Evolutionary conservation across 345 rosid genomes (phyloP).

Genomic region (Rhodamnia rubescens): DNA sequence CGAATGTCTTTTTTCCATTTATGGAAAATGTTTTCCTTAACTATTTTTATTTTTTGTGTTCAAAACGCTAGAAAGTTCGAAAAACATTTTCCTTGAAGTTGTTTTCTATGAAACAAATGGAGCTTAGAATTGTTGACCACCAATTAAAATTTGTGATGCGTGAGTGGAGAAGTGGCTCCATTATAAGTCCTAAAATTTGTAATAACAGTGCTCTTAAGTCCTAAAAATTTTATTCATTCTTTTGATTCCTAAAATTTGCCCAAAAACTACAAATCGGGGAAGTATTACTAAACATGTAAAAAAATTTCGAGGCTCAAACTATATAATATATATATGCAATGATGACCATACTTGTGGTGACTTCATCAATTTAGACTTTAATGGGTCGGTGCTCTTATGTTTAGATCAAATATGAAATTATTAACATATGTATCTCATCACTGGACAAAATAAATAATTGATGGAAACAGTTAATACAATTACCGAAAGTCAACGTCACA

Average conservation of each 20-base stretch:
- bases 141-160: background rate
- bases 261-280: background rate
- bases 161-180: background rate
- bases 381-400: background rate
- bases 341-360: background rate
- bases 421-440: background rate
- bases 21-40: no score
- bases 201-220: background rate
- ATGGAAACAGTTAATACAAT: background rate
- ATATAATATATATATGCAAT: background rate
- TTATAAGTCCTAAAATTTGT: background rate
- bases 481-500: background rate
- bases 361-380: background rate
- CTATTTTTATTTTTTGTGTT: no score
- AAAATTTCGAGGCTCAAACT: background rate
- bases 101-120: no score
- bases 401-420: background rate
- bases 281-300: background rate
- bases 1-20: no score
- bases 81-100: no score
- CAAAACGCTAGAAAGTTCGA: no score
- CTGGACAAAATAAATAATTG: background rate
- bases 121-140: background rate
- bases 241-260: background rate
- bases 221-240: background rate